Evolutionary conservation across 148 eudicot genomes (phyloP), one percentile per base, ranked within the genome.

Genomic region (Spergularia marina): DNA sequence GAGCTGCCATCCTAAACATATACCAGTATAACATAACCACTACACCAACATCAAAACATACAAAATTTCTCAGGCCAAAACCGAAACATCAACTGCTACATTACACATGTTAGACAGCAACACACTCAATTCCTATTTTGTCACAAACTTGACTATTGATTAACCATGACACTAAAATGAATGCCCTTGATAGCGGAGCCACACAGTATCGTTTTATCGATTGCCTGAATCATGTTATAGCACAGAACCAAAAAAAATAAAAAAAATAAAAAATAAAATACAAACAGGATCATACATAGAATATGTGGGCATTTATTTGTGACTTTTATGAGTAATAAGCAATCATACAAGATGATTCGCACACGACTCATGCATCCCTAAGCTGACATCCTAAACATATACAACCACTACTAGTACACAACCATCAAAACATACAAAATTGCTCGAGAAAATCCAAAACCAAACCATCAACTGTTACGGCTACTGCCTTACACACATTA

Each of bases 201-300:
- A 23, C 25, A 23, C 25, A 23, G 1, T 23, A 23, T 23, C 25
- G 25, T 90, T 41, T 78, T 84, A 82, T 94, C 79, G 80, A 94
- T 94, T 36, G 81, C 93, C 98, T 94, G 90, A 55, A 70, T 16
- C 17, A 4, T 64, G 4, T 17, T 18, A 76, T 41, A 74, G n/a
- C 71, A 66, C 16, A 47, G 39, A 68, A 23, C 23, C 49, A 57
- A 23, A 23, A 23, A 23, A 23, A 23, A 23, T 1, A 23, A 23
- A 23, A 41, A 0, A 12, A 30, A 25, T 7, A 23, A 52, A 10
- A 68, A 61, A 53, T 23, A 23, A 23, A 23, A n/a, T n/a, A n/a
- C n/a, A 23, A 23, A 1, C 36, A 13, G 53, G 21, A 7, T 3
- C 11, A 65, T 40, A 16, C 53, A 10, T 65, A 65, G 70, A 52